Percentiles rank a stretch among this genome's conserved stretches.
These are phyloP conservation scores for Plectosphaerella plurivora DNA, from an alignment of 2,329 filamentous ascomycete species.

Conservation along the genomic window DNA sequence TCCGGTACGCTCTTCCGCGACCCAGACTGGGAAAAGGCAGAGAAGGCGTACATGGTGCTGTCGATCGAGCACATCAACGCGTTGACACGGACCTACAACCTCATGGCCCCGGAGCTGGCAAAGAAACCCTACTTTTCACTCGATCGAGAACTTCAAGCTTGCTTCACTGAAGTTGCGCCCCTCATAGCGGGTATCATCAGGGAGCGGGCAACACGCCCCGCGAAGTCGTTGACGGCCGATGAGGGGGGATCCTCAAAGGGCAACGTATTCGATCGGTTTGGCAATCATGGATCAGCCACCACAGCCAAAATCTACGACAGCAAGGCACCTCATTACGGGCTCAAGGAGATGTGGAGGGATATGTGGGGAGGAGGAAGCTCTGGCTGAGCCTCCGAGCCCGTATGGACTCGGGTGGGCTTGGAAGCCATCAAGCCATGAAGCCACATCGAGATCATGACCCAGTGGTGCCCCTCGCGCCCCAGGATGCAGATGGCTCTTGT, in stretches of 20 bases:
- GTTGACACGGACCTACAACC: constrained; percentile 83
- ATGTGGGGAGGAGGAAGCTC: constrained; percentile 41
- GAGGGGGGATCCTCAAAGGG: constrained; percentile 29
- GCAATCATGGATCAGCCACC: constrained; percentile 36
- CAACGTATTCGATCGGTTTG: constrained; percentile 59
- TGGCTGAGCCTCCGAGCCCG: not conserved
- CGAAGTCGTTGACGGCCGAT: constrained; percentile 22
- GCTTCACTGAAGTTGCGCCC: constrained; percentile 84
- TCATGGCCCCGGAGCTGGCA: constrained; percentile 87
- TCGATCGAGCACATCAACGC: constrained; percentile 74
- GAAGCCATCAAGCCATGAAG: too few relatives aligned
- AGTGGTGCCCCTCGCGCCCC: too few relatives aligned
- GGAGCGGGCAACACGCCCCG: constrained; percentile 53
- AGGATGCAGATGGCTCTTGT: too few relatives aligned
- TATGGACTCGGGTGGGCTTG: too few relatives aligned
- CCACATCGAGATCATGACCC: too few relatives aligned
- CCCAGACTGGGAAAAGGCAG: constrained; percentile 66
- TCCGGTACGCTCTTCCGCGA: constrained; percentile 68
- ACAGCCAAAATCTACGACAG: constrained; percentile 67
- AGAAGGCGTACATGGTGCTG: constrained; percentile 70
- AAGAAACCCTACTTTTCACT: constrained; percentile 90
- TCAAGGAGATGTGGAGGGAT: constrained; percentile 87
- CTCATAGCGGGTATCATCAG: constrained; percentile 67
- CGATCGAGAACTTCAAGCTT: constrained; percentile 73
- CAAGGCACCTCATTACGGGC: constrained; percentile 71